Evolutionary conservation across 2,329 filamentous ascomycete species (phyloP).

Genomic region (Fusarium sambucinum): DNA sequence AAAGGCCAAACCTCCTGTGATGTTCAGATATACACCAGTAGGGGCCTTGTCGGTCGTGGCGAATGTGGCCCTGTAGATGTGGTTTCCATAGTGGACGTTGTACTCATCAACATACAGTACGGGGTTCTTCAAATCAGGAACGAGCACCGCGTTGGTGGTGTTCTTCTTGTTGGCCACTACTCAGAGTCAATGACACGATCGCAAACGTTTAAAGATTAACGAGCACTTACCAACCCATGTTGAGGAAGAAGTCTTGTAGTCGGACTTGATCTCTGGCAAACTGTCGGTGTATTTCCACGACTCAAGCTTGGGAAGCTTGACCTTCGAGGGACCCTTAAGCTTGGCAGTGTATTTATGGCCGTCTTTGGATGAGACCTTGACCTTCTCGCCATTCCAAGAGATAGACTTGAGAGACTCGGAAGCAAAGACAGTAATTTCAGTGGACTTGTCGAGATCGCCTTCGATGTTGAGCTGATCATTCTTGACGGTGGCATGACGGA

Average conservation of each 20-base stretch:
- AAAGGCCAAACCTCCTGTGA: conserved; percentile 67
- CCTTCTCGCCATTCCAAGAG: conserved; percentile 62
- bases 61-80: conserved; percentile 67
- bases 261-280: conserved; percentile 60
- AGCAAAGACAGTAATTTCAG: conserved; percentile 61
- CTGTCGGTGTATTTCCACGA: conserved; percentile 62
- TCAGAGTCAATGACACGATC: neutral
- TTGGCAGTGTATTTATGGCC: conserved; percentile 48
- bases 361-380: conserved; percentile 46
- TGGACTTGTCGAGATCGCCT: conserved; percentile 59
- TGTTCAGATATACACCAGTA: conserved; percentile 61
- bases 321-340: conserved; percentile 47
- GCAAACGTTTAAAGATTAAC: rapidly evolving
- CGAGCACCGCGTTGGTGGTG: conserved; percentile 59
- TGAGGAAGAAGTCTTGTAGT: conserved; percentile 58
- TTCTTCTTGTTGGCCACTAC: conserved; percentile 61
- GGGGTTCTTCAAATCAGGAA: conserved; percentile 63
- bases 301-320: conserved; percentile 56
- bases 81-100: conserved; percentile 65
- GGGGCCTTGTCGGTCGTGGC: conserved; percentile 52
- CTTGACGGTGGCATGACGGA: conserved; percentile 58
- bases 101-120: conserved; percentile 70
- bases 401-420: conserved; percentile 59
- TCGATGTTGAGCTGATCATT: conserved; percentile 55
- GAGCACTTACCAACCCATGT: conserved; percentile 57